A percentile compares a stretch with the other conserved stretches of the same genome.
Conservation (phyloP, 805 yeast species). For the Millerozyma acaciae region DNA sequence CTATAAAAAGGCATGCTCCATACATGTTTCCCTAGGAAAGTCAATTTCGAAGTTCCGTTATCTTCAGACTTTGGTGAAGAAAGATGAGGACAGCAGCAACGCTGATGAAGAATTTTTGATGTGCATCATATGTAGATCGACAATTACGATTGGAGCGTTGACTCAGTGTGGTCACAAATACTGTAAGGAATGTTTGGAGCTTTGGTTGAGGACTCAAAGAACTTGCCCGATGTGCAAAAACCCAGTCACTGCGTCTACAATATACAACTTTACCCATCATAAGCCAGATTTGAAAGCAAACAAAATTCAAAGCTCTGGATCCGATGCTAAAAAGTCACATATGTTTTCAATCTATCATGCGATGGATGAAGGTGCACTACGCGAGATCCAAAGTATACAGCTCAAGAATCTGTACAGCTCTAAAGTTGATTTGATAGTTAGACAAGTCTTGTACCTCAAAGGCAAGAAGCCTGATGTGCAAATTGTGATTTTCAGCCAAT, state of each 20-base stretch:
- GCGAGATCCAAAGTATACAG: constrained; percentile 38
- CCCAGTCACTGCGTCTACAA: constrained; percentile 42
- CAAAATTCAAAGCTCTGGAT: constrained; percentile 22
- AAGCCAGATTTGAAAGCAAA: constrained; percentile 50
- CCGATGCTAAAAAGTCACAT: constrained; percentile 3
- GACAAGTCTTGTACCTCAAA: constrained; percentile 64
- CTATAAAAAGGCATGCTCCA: neutral
- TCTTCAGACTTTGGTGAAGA: constrained; percentile 21
- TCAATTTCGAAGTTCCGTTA: constrained; percentile 34
- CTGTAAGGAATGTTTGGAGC: constrained; percentile 73
- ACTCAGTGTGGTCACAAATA: constrained; percentile 91
- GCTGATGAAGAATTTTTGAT: constrained; percentile 37
- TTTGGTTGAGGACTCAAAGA: constrained; percentile 59
- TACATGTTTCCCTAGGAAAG: constrained; percentile 18
- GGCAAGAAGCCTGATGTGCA: constrained; percentile 60
- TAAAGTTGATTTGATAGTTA: constrained; percentile 78
- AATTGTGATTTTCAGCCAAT: constrained; percentile 85
- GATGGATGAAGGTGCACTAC: constrained; percentile 37
- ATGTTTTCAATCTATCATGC: constrained; percentile 44
- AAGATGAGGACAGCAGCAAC: constrained; percentile 6
- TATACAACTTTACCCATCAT: constrained; percentile 67
- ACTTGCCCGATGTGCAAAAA: constrained; percentile 83
- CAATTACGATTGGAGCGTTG: constrained; percentile 70
- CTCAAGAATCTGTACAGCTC: constrained; percentile 61
- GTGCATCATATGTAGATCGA: constrained; percentile 77